Base-by-base conservation (phyloP, 2,329 filamentous ascomycete genomes). In the Fusarium sp. region DNA sequence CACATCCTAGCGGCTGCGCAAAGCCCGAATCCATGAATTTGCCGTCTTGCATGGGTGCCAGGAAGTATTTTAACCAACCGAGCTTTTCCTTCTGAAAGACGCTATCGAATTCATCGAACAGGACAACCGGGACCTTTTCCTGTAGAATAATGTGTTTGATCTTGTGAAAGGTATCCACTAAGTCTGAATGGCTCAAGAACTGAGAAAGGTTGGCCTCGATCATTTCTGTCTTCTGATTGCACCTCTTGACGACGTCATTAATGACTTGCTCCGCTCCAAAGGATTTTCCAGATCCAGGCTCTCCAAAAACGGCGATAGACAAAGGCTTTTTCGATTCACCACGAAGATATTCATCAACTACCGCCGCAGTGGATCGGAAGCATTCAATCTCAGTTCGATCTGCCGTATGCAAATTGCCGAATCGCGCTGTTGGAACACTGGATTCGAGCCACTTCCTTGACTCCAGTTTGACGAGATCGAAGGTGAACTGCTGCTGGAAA, bases 51-150 rank as follows among this genome's bases (percentile, higher is more conserved):
- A 50, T 50, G 18, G 47, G 47, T 1, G 47, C 47, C 7, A 50
- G 31, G 47, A 50, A 50, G 16, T 50, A 27, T 6, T 50, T 50
- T 4, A 50, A 2, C 47, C 47, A 50, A 9, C 47, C 47, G 2
- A 50, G 30, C 0, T 6, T 2, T 8, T 34, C 0, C 10, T 4
- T 2, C 8, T n/a, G 0, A 10, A 50, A 37, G 7, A 1, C 7
- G 4, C 30, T 13, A 11, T 50, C 47, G 7, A 50, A 50, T n/a
- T 50, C 47, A 8, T 50, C 47, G 1, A 50, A 50, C 2, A 50
- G 31, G 4, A 50, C 47, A 7, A 50, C 47, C 23, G 47, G 47
- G 12, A 6, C 23, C 4, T 50, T 16, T 0, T 31, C 30, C 13
- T 7, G 3, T 4, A 37, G 18, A 4, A 30, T 0, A 5, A 6